Percentiles rank a stretch among this genome's conserved stretches.
These are phyloP conservation scores for Catunica adiposa DNA, from an alignment of 2,329 filamentous ascomycete genomes.

Conservation along the genomic window DNA sequence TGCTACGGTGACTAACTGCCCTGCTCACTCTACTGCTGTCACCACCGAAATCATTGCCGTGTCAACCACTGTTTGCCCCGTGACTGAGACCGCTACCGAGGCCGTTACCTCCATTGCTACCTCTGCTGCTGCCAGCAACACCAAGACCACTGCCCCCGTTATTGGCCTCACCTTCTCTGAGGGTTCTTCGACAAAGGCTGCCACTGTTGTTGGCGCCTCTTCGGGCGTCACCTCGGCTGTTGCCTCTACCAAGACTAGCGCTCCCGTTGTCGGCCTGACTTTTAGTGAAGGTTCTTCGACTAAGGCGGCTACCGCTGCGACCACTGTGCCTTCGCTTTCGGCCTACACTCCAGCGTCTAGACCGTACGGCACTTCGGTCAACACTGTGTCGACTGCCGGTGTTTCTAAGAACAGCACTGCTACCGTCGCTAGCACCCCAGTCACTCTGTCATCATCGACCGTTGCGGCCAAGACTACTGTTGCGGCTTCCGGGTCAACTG, in stretches of 20 bases:
- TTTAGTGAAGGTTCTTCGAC: neutral
- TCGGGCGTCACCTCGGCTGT: neutral
- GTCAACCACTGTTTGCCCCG: neutral
- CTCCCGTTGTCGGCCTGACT: neutral
- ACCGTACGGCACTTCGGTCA: neutral
- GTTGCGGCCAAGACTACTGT: neutral
- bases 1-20: no score
- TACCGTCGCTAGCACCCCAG: neutral
- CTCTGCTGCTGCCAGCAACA: no score
- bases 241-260: neutral
- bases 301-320: neutral
- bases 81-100: no score
- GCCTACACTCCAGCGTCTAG: neutral
- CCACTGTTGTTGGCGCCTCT: neutral
- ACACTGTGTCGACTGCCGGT: neutral
- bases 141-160: no score
- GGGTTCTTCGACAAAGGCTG: neutral
- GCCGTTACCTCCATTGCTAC: conserved; percentile 1
- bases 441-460: neutral
- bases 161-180: no score
- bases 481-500: neutral
- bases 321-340: no score
- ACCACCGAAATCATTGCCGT: conserved; percentile 1
- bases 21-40: neutral
- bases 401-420: neutral